Percentiles rank a stretch among this genome's conserved stretches.
Evolutionary conservation across 2,329 filamentous ascomycete species (phyloP).

Genomic region (Akanthomyces muscarius): DNA sequence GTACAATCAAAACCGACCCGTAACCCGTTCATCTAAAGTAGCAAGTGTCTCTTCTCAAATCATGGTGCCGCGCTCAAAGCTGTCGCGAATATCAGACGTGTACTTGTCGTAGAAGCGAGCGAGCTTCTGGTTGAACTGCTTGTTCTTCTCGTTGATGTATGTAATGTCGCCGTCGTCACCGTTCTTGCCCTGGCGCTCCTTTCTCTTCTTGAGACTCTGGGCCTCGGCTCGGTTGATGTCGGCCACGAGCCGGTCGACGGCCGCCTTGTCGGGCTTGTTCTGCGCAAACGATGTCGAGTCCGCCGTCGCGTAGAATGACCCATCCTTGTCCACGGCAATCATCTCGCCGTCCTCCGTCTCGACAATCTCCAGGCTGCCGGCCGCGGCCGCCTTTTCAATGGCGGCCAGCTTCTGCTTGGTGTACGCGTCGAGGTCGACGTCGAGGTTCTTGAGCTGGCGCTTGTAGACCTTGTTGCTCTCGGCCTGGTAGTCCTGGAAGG

Average conservation of each 20-base stretch:
- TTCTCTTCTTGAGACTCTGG: slow-evolving; percentile 76
- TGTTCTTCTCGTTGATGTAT: slow-evolving; percentile 99
- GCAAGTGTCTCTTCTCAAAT: slow-evolving; percentile 53
- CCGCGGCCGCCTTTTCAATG: slow-evolving; percentile 78
- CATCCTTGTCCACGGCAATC: slow-evolving; percentile 87
- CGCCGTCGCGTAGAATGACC: slow-evolving; percentile 84
- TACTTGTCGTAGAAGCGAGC: slow-evolving; percentile 98
- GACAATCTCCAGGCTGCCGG: slow-evolving; percentile 84
- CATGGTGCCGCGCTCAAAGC: slow-evolving; percentile 95
- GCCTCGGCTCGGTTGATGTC: slow-evolving; percentile 90
- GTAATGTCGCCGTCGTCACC: slow-evolving; percentile 90
- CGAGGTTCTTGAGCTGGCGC: slow-evolving; percentile 74
- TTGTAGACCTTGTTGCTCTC: slow-evolving; percentile 94
- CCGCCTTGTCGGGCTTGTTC: slow-evolving; percentile 82
- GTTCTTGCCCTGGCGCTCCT: slow-evolving; percentile 69
- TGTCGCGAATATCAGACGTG: slow-evolving; percentile 92
- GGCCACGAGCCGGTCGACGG: slow-evolving; percentile 80
- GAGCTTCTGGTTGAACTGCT: slow-evolving; percentile 99
- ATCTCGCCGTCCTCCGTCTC: slow-evolving; percentile 95
- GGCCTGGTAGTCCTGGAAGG: slow-evolving; percentile 83
- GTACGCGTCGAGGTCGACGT: slow-evolving; percentile 77
- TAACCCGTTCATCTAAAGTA: not conserved
- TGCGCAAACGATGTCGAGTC: slow-evolving; percentile 77
- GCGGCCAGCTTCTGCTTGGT: slow-evolving; percentile 80
- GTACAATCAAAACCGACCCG: slow-evolving; percentile 26